phyloP scores from a whole-genome alignment of 2,329 filamentous ascomycete species.

The Diaporthe ilicicola region DNA sequence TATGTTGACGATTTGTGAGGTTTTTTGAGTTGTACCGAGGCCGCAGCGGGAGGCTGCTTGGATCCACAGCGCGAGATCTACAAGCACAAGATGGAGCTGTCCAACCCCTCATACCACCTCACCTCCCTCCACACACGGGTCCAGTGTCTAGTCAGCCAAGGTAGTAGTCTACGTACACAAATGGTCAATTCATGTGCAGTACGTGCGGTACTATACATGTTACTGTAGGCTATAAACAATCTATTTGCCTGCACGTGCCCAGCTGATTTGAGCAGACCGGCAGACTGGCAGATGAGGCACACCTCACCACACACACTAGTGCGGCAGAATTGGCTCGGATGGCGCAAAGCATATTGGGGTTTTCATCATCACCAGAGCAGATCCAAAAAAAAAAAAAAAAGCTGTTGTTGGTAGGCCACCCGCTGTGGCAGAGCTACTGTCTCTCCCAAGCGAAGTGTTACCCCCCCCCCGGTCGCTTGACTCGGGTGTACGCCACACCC shows the following conservation, averaged over 20 bases:
- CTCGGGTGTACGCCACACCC: no score
- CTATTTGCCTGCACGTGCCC: background rate
- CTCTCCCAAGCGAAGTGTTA: no score
- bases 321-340: background rate
- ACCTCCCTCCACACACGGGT: background rate
- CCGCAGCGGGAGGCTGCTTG: background rate
- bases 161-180: background rate
- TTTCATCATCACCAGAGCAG: background rate
- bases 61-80: background rate
- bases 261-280: no score
- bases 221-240: no score
- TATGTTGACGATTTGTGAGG: background rate
- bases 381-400: no score
- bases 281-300: background rate
- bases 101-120: background rate
- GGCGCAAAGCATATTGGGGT: constrained; percentile 5
- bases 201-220: background rate
- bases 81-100: background rate
- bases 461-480: no score
- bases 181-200: no score
- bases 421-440: background rate
- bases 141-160: background rate
- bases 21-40: no score
- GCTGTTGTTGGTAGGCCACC: background rate
- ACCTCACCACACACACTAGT: background rate